Conservation (phyloP, 2,329 filamentous ascomycete species). For the Neofusicoccum kwambonambiense region DNA sequence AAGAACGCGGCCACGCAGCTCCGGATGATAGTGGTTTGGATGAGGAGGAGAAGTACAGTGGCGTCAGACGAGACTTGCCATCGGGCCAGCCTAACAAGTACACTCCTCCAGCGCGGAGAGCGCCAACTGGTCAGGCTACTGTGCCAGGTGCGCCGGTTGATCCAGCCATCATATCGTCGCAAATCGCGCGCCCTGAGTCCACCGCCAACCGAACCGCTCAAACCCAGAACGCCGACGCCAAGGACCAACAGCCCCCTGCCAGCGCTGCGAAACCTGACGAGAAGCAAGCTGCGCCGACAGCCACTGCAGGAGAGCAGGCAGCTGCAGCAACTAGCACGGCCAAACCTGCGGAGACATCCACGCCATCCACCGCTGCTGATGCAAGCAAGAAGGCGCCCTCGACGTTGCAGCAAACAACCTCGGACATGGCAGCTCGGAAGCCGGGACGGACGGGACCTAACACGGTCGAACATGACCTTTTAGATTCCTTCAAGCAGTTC, state of each 20-base stretch:
- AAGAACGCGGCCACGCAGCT: conserved; percentile 74
- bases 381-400: conserved; percentile 3
- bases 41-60: conserved; percentile 97
- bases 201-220: conserved; percentile 29
- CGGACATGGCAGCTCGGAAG: conserved; percentile 29
- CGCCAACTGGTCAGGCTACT: conserved; percentile 70
- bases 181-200: conserved; percentile 56
- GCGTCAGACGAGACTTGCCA: conserved; percentile 72
- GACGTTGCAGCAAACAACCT: conserved; percentile 4
- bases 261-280: conserved; percentile 16
- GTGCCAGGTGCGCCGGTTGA: conserved; percentile 77
- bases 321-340: conserved; percentile 22
- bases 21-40: conserved; percentile 68
- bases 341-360: conserved; percentile 28
- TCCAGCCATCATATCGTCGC: conserved; percentile 87
- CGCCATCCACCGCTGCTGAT: conserved; percentile 24
- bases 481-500: conserved; percentile 65
- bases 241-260: conserved; percentile 26
- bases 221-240: conserved; percentile 18
- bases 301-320: background rate
- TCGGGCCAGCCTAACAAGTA: conserved; percentile 70
- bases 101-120: conserved; percentile 82
- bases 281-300: background rate
- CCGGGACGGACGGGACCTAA: conserved; percentile 47
- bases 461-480: conserved; percentile 60